Percentiles rank a stretch among this genome's conserved stretches.
Conservation (phyloP, 768 basidiomycete genomes). For the Leucocoprinus birnbaumii region DNA sequence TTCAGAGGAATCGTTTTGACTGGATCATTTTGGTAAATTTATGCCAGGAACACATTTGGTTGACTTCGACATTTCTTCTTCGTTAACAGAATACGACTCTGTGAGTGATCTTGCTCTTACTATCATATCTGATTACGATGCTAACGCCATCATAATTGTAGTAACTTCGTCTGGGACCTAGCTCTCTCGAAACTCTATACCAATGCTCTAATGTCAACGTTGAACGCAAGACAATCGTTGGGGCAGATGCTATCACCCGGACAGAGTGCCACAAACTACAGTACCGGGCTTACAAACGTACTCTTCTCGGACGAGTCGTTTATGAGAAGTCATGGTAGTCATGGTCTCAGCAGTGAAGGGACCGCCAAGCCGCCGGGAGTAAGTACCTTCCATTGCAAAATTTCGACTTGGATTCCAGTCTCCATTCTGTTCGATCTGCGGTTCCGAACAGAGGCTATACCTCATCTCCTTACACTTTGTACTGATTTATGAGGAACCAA, state of each 20-base stretch:
- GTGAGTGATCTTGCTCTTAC: constrained; percentile 26
- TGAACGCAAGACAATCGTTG: constrained; percentile 39
- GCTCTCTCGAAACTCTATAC: constrained; percentile 45
- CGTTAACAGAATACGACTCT: constrained; percentile 43
- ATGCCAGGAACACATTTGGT: too few relatives aligned
- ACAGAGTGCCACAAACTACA: not conserved
- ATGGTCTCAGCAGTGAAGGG: not conserved
- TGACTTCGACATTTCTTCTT: too few relatives aligned
- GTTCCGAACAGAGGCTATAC: too few relatives aligned
- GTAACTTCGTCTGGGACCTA: constrained; percentile 50
- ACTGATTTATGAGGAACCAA: too few relatives aligned
- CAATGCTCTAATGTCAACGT: constrained; percentile 45
- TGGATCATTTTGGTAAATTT: too few relatives aligned
- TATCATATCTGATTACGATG: not conserved
- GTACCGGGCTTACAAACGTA: constrained; percentile 9
- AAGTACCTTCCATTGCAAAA: not conserved
- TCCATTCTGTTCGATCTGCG: too few relatives aligned
- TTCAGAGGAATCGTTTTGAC: too few relatives aligned
- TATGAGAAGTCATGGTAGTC: not conserved
- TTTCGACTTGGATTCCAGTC: too few relatives aligned
- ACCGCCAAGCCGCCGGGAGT: not conserved
- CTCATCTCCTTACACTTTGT: too few relatives aligned
- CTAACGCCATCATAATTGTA: constrained; percentile 11
- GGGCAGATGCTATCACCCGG: constrained; percentile 16
- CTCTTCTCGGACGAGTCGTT: constrained; percentile 14